Conservation (phyloP, 2,329 filamentous ascomycete species). For the Talaromyces sp. region DNA sequence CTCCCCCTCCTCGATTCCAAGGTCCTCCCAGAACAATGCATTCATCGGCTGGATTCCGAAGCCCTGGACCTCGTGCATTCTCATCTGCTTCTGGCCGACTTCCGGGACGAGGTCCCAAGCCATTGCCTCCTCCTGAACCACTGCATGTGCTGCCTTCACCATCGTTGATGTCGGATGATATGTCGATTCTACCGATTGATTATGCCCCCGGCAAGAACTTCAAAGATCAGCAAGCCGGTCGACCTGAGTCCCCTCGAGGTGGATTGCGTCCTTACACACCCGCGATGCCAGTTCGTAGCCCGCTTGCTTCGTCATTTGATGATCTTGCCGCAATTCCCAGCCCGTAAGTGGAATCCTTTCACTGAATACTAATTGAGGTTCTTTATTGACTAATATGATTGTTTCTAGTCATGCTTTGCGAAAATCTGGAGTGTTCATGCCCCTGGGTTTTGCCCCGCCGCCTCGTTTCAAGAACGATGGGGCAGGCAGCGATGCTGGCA, state of each 20-base stretch:
- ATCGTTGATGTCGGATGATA: conserved; percentile 75
- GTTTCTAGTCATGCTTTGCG: conserved; percentile 39
- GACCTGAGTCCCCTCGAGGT: conserved; percentile 56
- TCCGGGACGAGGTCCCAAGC: conserved; percentile 44
- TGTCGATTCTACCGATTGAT: conserved; percentile 69
- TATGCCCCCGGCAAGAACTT: conserved; percentile 74
- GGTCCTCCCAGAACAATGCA: conserved; percentile 40
- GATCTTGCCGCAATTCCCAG: conserved; percentile 81
- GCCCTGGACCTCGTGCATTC: conserved; percentile 53
- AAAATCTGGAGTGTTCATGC: conserved; percentile 45
- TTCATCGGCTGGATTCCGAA: conserved; percentile 33
- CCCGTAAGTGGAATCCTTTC: conserved; percentile 61
- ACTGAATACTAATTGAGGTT: neutral
- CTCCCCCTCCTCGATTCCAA: conserved; percentile 65
- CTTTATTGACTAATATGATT: neutral
- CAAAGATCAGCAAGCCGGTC: conserved; percentile 64
- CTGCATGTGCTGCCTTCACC: conserved; percentile 79
- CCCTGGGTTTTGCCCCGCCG: conserved; percentile 46
- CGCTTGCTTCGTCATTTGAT: conserved; percentile 77
- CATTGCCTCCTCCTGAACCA: conserved; percentile 65
- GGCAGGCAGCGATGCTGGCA: conserved; percentile 40
- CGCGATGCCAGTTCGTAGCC: conserved; percentile 67
- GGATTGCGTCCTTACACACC: conserved; percentile 64
- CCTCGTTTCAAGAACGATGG: conserved; percentile 41
- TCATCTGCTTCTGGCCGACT: conserved; percentile 56